Conservation (phyloP, 2,329 filamentous ascomycete genomes). For the Aspergillus versicolor region DNA sequence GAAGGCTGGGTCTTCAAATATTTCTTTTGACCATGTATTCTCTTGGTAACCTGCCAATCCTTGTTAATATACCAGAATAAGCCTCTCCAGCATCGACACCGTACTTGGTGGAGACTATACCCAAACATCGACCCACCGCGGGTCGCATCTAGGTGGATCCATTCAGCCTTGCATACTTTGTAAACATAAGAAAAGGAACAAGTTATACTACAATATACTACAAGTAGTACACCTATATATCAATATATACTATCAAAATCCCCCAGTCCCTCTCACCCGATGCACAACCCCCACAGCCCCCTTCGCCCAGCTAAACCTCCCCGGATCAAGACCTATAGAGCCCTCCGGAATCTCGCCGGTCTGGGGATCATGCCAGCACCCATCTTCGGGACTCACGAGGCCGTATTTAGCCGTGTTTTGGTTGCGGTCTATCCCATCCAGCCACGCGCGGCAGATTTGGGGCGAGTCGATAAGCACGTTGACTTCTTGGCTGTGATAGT, state of each 20-base stretch:
- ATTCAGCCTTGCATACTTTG: too few relatives aligned
- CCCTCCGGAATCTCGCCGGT: constrained; percentile 49
- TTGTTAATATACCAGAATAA: too few relatives aligned
- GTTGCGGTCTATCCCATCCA: constrained; percentile 60
- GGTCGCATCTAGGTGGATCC: too few relatives aligned
- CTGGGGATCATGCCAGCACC: constrained; percentile 59
- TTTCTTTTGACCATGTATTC: too few relatives aligned
- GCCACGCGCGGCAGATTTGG: constrained; percentile 62
- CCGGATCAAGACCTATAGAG: constrained; percentile 54
- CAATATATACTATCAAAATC: constrained; percentile 42
- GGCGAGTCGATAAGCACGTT: constrained; percentile 71
- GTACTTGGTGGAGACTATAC: too few relatives aligned
- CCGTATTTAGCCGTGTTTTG: constrained; percentile 67
- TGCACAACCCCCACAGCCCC: constrained; percentile 59
- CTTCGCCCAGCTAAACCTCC: constrained; percentile 59
- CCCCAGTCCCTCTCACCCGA: constrained; percentile 57
- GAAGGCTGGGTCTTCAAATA: too few relatives aligned
- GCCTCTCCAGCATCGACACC: too few relatives aligned
- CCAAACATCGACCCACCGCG: too few relatives aligned
- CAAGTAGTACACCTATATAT: too few relatives aligned
- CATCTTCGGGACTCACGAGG: constrained; percentile 53
- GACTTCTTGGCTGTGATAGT: constrained; percentile 75
- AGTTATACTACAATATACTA: too few relatives aligned
- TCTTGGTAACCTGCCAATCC: too few relatives aligned
- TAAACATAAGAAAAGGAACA: too few relatives aligned